phyloP scores from a whole-genome alignment of 352 stramenopile species.

The Plasmopara halstedii region DNA sequence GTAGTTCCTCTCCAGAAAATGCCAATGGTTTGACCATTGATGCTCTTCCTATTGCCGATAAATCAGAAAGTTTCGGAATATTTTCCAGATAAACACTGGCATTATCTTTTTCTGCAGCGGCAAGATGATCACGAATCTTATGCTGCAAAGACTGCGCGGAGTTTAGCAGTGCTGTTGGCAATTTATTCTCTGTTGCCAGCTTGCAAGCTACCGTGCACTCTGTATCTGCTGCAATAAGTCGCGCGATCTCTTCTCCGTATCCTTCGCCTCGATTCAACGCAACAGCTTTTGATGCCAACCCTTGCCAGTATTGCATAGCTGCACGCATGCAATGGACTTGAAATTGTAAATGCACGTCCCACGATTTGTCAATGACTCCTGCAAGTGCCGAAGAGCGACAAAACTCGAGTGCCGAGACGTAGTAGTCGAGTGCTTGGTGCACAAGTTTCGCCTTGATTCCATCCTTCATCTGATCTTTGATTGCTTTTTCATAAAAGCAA shows the following conservation, averaged over 20 bases:
- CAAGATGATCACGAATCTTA: slow-evolving; percentile 48
- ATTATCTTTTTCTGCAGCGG: slow-evolving; percentile 69
- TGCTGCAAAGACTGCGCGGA: slow-evolving; percentile 48
- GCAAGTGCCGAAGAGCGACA: slow-evolving; percentile 42
- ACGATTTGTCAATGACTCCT: slow-evolving; percentile 53
- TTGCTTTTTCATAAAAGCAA: slow-evolving; percentile 90
- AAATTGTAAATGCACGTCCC: slow-evolving; percentile 57
- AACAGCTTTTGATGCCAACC: slow-evolving; percentile 48
- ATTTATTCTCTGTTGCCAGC: slow-evolving; percentile 48
- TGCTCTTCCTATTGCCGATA: slow-evolving; percentile 51
- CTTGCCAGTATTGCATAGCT: slow-evolving; percentile 73
- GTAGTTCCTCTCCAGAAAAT: slow-evolving; percentile 41
- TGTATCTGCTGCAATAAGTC: slow-evolving; percentile 41
- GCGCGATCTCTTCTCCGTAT: slow-evolving; percentile 74
- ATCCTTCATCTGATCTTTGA: slow-evolving; percentile 84
- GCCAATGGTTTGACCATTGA: slow-evolving; percentile 56
- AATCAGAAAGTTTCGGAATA: slow-evolving; percentile 43
- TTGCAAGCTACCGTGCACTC: slow-evolving; percentile 55
- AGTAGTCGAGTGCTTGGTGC: slow-evolving; percentile 66
- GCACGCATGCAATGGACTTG: slow-evolving; percentile 66
- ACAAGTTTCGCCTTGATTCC: slow-evolving; percentile 78
- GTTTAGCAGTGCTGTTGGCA: slow-evolving; percentile 45
- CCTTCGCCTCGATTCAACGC: slow-evolving; percentile 45
- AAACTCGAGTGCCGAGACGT: slow-evolving; percentile 47
- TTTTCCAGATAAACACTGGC: slow-evolving; percentile 77